Base-by-base conservation (phyloP, 768 basidiomycete species). In the Amanita molliuscula region DNA sequence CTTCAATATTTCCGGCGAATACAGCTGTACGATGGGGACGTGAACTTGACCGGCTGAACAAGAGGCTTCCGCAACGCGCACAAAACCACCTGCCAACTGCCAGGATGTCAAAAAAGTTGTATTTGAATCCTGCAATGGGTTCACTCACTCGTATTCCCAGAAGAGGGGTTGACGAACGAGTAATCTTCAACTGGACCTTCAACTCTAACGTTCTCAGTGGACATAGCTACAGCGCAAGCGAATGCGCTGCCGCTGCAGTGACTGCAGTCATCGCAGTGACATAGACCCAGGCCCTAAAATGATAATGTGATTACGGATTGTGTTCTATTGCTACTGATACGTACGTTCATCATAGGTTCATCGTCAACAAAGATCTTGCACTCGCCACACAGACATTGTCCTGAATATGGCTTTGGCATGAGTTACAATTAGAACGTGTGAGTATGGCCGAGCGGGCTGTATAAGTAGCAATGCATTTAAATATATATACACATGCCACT, bases 231-330 rank as follows among this genome's bases (percentile, higher is more conserved):
- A 4, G n/a, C 28, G 7, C 18, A 28, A 16, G 25, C 31, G 20
- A 33, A 50, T 7, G 49, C 40, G 7, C 21, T 18, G n/a, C 49
- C 49, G 15, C 9, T 42, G 31, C 23, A 18, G 18, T 3, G 28
- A 28, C 18, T 20, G 25, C 49, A 50, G 23, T 50, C 49, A n/a
- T 43, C 29, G 42, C 49, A 50, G 34, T 50, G 49, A 9, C 49
- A 50, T 10, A 50, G 13, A 40, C 36, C 29, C 25, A 41, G 9
- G 15, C 47, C 47, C 47, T 40, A 10, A 15, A 3, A 38, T 11
- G 5, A 31, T 3, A 20, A 16, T 37, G 11, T 31, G 11, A 31
- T 6, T 26, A 7, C 26, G 3, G 26, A 28, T 28, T 28, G 26
- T 9, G 26, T 28, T 31, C 10, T 3, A 11, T 9, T 28, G 28